Percentiles rank a stretch among this genome's conserved stretches.
Evolutionary conservation across 176 grass and related monocot genomes (phyloP).

Genomic region (Musa troglodytarum): DNA sequence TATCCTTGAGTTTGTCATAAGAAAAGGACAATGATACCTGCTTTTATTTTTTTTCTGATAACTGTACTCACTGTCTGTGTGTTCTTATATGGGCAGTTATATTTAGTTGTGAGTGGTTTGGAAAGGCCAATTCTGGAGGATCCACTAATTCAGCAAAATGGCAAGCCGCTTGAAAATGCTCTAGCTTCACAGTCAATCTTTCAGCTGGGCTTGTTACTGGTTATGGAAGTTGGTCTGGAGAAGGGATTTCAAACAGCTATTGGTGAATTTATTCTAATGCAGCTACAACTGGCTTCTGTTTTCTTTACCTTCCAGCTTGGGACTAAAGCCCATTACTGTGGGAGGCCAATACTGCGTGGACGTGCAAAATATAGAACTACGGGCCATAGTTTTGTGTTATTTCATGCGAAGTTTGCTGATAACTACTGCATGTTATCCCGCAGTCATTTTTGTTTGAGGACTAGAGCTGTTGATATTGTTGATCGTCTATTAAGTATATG

Average conservation of each 20-base stretch:
- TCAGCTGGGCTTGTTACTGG: conserved; percentile 74
- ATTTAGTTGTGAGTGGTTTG: conserved; percentile 83
- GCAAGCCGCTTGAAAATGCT: conserved; percentile 75
- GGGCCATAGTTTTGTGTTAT: conserved; percentile 78
- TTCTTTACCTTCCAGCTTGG: conserved; percentile 97
- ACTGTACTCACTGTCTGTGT: conserved; percentile 90
- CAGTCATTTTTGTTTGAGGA: conserved; percentile 86
- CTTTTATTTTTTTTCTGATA: conserved; percentile 33
- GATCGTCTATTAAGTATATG: conserved; percentile 69
- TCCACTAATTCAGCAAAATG: conserved; percentile 47
- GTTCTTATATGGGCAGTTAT: conserved; percentile 83
- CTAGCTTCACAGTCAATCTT: conserved; percentile 84
- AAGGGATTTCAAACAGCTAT: conserved; percentile 82
- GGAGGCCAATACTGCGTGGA: conserved; percentile 78
- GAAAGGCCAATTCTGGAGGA: conserved; percentile 76
- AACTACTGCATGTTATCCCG: conserved; percentile 91
- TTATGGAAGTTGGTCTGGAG: conserved; percentile 93
- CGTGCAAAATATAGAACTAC: conserved; percentile 74
- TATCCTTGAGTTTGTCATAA: not conserved
- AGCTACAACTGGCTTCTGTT: conserved; percentile 80
- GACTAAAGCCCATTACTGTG: conserved; percentile 85
- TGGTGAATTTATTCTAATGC: conserved; percentile 94
- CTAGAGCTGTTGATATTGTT: conserved; percentile 72
- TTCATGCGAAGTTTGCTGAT: conserved; percentile 81
- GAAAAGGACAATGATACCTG: not conserved